phyloP scores from a whole-genome alignment of 2,329 filamentous ascomycete genomes.

The Aspergillus costaricaensis region DNA sequence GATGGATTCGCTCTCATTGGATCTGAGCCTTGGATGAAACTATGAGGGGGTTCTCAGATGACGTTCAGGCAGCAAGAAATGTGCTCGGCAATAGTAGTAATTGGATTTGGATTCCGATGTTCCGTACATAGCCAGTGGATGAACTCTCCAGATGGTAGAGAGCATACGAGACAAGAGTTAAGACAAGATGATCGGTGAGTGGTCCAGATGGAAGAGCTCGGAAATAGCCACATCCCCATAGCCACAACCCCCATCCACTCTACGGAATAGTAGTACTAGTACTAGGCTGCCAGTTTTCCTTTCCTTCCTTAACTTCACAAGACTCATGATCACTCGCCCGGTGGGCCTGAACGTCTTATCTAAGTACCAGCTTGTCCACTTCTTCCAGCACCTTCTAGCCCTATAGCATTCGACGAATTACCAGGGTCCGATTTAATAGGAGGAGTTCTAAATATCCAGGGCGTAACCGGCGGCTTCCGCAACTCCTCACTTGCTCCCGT shows the following conservation, averaged over 20 bases:
- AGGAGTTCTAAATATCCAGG: background rate
- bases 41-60: conserved; percentile 4
- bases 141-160: no score
- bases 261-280: no score
- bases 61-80: conserved; percentile 6
- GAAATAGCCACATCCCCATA: background rate
- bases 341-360: background rate
- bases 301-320: background rate
- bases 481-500: background rate
- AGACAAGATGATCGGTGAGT: background rate
- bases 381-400: background rate
- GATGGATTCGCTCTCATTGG: background rate
- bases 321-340: background rate
- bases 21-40: background rate
- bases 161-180: background rate
- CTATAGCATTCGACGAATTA: background rate
- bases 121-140: background rate
- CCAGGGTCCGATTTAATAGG: background rate
- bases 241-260: background rate
- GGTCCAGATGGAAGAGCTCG: background rate
- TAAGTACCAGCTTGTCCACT: background rate
- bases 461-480: conserved; percentile 1
- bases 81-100: background rate
- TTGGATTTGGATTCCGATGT: background rate
- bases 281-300: background rate